Evolutionary conservation across 768 basidiomycete species (phyloP), one percentile per base, ranked within the genome.

Genomic region (Lactarius evosmus): DNA sequence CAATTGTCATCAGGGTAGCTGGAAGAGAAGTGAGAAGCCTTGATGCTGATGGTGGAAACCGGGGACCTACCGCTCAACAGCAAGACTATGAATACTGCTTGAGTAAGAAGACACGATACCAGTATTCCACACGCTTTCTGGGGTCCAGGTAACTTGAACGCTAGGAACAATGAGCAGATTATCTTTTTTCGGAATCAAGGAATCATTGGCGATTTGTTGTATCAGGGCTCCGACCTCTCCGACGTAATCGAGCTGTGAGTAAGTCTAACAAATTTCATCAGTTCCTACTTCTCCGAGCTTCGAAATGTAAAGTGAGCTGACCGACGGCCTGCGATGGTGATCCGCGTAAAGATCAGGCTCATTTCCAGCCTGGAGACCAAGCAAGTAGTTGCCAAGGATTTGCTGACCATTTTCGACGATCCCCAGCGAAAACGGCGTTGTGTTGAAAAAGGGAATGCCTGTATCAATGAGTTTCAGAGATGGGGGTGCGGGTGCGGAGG

Each of bases 301-400:
- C 0, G 40, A 11, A 11, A 61, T 12, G 32, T 6, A 32, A 6
- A 49, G 25, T n/a, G 3, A 4, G 7, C 72, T 63, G 40, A 59
- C 70, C 12, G 40, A 9, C 30, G 68, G 58, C 19, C 67, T 50
- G 33, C 52, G 67, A 2, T 8, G 16, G 52, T 67, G 68, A 51
- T 11, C 58, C 8, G 77, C 74, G 69, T 87, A 93, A 67, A 91
- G 80, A 77, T 93, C 91, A 16, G 90, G 91, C 74, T 92, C 90
- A 70, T 93, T 91, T 6, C 86, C 89, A 4, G 85, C 82, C 72
- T 89, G 86, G 7, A 88, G 72, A 0, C 86, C 91, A 14, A 87
- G 72, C 17, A 92, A 74, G 61, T 83, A 77, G 53, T 81, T 74
- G 1, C 90, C 90, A 1, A 92, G 76, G 61, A 90, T 85, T 7